Conservation (phyloP, 345 rosid genomes). For the Aethionema arabicum region DNA sequence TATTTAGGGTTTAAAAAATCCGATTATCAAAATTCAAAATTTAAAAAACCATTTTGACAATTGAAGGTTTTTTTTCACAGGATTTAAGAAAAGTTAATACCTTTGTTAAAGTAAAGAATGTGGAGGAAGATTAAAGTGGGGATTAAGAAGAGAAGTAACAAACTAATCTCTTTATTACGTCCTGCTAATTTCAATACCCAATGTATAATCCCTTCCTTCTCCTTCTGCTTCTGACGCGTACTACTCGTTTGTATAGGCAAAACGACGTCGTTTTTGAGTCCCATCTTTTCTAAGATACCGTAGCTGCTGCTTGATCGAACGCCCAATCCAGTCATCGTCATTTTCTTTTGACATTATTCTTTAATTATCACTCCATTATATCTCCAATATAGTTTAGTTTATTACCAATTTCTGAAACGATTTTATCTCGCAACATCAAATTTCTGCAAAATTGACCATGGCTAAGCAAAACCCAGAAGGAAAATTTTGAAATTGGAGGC, state of each 20-base stretch:
- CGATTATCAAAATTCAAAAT: background rate
- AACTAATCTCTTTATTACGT: constrained; percentile 67
- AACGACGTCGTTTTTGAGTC: constrained; percentile 33
- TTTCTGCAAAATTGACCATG: too few relatives aligned
- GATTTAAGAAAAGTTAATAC: constrained; percentile 26
- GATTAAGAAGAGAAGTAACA: constrained; percentile 65
- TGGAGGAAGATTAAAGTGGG: constrained; percentile 66
- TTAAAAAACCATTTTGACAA: background rate
- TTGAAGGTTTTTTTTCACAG: too few relatives aligned
- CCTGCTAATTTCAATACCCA: constrained; percentile 81
- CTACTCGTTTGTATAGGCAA: constrained; percentile 47
- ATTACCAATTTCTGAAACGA: too few relatives aligned
- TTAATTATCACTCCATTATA: too few relatives aligned
- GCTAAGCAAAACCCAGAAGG: too few relatives aligned
- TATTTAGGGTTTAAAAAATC: too few relatives aligned
- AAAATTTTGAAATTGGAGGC: too few relatives aligned
- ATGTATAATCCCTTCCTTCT: constrained; percentile 53
- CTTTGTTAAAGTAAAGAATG: constrained; percentile 69
- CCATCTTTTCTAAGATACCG: constrained; percentile 56
- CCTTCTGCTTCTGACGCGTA: constrained; percentile 69
- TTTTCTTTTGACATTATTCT: background rate
- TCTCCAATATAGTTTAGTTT: too few relatives aligned
- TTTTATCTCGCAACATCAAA: too few relatives aligned
- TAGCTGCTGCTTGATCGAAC: constrained; percentile 59
- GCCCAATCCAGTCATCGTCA: constrained; percentile 45